A percentile compares a stretch with the other conserved stretches of the same genome.
These are phyloP conservation scores for Geotrichum restrictum DNA, from an alignment of 1,139 yeast species.

Conservation along the genomic window DNA sequence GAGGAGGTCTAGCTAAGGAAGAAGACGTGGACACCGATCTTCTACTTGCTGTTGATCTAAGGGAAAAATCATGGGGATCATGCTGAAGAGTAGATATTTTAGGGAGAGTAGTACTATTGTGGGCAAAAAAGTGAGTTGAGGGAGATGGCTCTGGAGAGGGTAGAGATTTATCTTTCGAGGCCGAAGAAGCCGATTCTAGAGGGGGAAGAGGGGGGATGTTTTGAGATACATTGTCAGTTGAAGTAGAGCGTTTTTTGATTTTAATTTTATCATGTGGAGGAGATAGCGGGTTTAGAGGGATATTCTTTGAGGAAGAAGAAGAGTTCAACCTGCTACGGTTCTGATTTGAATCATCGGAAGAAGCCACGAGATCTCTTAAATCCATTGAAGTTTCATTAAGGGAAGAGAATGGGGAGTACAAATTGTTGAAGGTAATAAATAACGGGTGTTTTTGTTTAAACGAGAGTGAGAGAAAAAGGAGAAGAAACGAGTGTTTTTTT, in stretches of 20 bases:
- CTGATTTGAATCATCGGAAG: conserved; percentile 8
- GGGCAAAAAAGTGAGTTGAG: conserved; percentile 17
- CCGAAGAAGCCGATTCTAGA: background rate
- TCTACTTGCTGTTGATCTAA: background rate
- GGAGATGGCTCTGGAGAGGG: conserved; percentile 22
- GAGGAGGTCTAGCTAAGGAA: background rate
- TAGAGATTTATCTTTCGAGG: conserved; percentile 13
- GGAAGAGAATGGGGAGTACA: background rate
- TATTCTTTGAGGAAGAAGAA: conserved; percentile 5
- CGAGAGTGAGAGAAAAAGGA: background rate
- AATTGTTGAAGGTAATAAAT: background rate
- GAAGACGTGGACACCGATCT: background rate
- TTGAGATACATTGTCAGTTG: background rate
- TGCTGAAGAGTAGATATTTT: conserved; percentile 13
- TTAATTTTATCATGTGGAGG: conserved; percentile 1
- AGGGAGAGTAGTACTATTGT: conserved; percentile 7
- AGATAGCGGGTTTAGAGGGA: conserved; percentile 1
- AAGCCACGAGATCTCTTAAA: conserved; percentile 17
- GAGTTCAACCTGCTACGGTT: background rate
- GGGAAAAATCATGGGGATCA: background rate
- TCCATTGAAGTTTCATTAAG: conserved; percentile 14
- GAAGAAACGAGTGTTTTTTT: background rate
- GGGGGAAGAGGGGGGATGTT: background rate
- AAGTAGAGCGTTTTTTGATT: background rate
- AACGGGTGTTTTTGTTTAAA: background rate